Evolutionary conservation across 2,329 filamentous ascomycete species (phyloP).

Genomic region (Fusarium poae): DNA sequence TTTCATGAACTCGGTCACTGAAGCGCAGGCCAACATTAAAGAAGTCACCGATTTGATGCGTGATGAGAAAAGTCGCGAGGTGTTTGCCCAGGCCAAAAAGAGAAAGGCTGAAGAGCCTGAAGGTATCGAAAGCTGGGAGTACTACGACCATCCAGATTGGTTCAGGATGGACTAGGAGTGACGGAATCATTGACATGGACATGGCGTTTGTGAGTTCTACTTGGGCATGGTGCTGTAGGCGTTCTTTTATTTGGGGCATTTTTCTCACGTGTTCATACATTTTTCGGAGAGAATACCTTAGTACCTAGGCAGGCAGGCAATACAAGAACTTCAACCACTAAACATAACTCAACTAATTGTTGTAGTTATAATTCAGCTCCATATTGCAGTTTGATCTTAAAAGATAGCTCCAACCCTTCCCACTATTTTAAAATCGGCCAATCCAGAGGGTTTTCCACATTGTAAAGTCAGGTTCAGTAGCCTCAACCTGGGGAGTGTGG

Average conservation of each 20-base stretch:
- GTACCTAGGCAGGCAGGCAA: neutral
- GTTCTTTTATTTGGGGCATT: conserved; percentile 17
- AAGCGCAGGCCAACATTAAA: conserved; percentile 64
- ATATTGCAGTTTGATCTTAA: neutral
- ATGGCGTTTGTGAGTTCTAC: conserved; percentile 19
- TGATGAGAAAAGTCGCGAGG: conserved; percentile 61
- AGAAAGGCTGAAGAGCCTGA: conserved; percentile 67
- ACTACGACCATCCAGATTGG: conserved; percentile 72
- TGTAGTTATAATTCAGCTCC: neutral
- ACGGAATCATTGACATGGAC: neutral
- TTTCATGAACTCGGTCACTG: conserved; percentile 62
- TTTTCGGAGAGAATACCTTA: neutral
- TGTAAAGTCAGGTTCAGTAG: neutral
- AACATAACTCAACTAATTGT: neutral
- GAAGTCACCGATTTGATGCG: conserved; percentile 64
- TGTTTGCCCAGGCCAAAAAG: conserved; percentile 65
- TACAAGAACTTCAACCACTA: too few relatives aligned
- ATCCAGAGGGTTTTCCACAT: neutral
- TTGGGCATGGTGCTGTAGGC: conserved; percentile 7
- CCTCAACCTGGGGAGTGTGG: conserved; percentile 2
- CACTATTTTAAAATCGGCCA: conserved; percentile 1
- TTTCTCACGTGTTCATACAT: neutral
- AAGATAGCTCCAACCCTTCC: neutral
- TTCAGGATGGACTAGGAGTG: conserved; percentile 54
- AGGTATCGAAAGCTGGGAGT: conserved; percentile 70